Percentiles rank a stretch among this genome's conserved stretches.
Evolutionary conservation across 768 basidiomycete species (phyloP).

Genomic region (Leccinellum luteum): DNA sequence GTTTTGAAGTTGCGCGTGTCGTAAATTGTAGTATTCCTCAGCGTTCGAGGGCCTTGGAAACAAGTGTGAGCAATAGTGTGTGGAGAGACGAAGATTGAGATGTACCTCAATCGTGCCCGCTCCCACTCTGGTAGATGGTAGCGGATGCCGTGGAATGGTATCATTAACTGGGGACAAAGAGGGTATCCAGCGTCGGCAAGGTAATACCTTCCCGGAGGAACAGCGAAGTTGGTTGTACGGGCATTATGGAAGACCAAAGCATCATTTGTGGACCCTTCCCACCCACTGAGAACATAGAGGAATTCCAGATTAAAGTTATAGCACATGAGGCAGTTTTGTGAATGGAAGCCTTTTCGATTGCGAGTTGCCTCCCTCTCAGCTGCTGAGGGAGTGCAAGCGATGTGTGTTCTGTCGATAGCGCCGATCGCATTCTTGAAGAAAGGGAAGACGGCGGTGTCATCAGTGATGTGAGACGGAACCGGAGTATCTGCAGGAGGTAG

Average conservation of each 20-base stretch:
- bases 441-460: background rate
- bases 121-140: background rate
- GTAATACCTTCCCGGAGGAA: background rate
- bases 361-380: background rate
- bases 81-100: background rate
- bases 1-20: background rate
- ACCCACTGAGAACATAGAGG: background rate
- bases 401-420: background rate
- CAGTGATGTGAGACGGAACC: background rate
- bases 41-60: background rate
- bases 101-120: background rate
- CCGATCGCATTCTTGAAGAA: background rate
- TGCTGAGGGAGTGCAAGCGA: background rate
- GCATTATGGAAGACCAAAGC: background rate
- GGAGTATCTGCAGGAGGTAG: background rate
- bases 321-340: background rate
- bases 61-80: background rate
- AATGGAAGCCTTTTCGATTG: background rate
- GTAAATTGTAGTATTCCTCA: background rate
- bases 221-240: background rate
- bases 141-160: background rate
- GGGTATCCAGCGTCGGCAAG: background rate
- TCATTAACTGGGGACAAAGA: background rate
- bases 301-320: background rate
- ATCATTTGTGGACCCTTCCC: background rate